Evolutionary conservation across 495 filamentous ascomycete genomes (phyloP).

Genomic region (Penicillium silybi): DNA sequence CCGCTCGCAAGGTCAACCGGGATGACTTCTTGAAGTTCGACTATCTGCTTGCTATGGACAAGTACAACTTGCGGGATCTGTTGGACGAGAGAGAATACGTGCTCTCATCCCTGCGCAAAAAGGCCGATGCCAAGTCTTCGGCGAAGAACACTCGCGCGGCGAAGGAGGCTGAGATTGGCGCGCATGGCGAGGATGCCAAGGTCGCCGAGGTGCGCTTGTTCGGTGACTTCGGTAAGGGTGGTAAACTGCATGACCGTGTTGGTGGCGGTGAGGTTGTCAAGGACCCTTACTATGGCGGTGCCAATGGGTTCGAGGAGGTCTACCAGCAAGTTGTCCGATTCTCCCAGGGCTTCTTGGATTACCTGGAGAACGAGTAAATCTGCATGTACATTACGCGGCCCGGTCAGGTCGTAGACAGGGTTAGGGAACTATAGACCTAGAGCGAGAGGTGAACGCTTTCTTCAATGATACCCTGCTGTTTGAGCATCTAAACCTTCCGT

Average conservation of each 20-base stretch:
- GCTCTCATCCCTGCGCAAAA: conserved; percentile 41
- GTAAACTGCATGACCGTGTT: conserved; percentile 67
- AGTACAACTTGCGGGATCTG: conserved; percentile 73
- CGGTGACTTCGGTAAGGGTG: conserved; percentile 70
- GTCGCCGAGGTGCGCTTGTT: conserved; percentile 69
- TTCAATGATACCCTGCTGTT: conserved; percentile 14
- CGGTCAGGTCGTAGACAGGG: background rate
- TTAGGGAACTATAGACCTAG: background rate
- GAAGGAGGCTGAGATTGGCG: conserved; percentile 23
- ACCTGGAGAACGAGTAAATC: conserved; percentile 28
- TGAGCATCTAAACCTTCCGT: background rate
- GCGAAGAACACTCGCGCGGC: conserved; percentile 25
- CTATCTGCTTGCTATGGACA: conserved; percentile 93
- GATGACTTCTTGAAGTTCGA: conserved; percentile 81
- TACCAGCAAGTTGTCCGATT: conserved; percentile 81
- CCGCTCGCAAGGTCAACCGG: conserved; percentile 66
- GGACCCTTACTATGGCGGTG: conserved; percentile 90
- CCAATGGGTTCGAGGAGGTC: conserved; percentile 77
- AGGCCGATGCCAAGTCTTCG: conserved; percentile 21
- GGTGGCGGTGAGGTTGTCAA: conserved; percentile 70
- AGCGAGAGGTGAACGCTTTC: background rate
- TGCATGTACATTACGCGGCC: background rate
- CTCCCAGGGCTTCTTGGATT: conserved; percentile 67
- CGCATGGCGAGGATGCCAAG: conserved; percentile 30
- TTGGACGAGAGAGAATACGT: conserved; percentile 52